A percentile compares a stretch with the other conserved stretches of the same genome.
These are phyloP conservation scores for Grifola frondosa DNA, from an alignment of 1,284 basidiomycete species.

Conservation along the genomic window DNA sequence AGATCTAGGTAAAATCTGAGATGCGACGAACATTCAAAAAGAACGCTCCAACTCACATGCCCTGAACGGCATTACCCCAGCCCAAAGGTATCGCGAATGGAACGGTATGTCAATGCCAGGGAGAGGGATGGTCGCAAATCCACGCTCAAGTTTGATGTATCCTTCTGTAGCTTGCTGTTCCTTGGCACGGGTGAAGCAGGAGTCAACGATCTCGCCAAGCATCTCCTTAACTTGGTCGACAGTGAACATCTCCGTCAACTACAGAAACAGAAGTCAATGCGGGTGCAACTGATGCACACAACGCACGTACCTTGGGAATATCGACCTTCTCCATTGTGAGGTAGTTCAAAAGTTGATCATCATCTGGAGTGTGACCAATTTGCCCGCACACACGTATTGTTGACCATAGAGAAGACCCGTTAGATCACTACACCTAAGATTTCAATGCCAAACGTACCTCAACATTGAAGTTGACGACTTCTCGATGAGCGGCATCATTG, in stretches of 20 bases:
- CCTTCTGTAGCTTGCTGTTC: conserved; percentile 80
- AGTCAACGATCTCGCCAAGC: conserved; percentile 85
- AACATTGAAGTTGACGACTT: conserved; percentile 97
- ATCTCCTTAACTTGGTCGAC: conserved; percentile 90
- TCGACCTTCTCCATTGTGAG: conserved; percentile 96
- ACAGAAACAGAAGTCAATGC: conserved; percentile 11
- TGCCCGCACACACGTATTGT: conserved; percentile 97
- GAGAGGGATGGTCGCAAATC: conserved; percentile 92
- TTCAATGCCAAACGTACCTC: conserved; percentile 54
- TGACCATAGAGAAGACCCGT: conserved; percentile 55
- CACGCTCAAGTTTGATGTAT: conserved; percentile 90
- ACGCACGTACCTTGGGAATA: conserved; percentile 72
- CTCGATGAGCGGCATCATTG: conserved; percentile 87
- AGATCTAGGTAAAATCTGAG: conserved; percentile 58
- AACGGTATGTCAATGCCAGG: conserved; percentile 98
- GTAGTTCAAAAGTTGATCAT: conserved; percentile 94
- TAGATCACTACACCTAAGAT: no score
- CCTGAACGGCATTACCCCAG: conserved; percentile 95
- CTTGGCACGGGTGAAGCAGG: conserved; percentile 75
- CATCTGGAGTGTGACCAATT: conserved; percentile 88
- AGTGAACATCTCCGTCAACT: conserved; percentile 82
- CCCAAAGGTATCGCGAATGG: conserved; percentile 98
- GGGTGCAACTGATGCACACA: no score
- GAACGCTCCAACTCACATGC: conserved; percentile 62
- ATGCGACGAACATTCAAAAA: conserved; percentile 21